Conservation (phyloP, 352 stramenopile species). For the Pythium rhizo-oryzae region DNA sequence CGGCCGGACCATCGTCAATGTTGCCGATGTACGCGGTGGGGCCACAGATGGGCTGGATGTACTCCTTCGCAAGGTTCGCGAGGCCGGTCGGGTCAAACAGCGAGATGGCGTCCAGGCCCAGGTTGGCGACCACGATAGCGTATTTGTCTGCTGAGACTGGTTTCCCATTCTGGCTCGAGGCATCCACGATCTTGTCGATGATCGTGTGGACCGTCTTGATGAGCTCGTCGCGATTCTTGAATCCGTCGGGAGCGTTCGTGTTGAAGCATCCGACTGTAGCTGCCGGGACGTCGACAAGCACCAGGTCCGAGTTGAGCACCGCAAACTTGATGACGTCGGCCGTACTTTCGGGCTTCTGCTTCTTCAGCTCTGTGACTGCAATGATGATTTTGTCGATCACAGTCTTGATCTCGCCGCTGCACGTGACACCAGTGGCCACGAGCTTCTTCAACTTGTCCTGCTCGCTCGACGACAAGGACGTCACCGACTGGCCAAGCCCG, state of each 20-base stretch:
- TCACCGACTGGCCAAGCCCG: no score
- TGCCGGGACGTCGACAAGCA: constrained; percentile 49
- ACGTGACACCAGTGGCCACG: no score
- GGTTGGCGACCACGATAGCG: constrained; percentile 44
- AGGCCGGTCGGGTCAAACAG: constrained; percentile 50
- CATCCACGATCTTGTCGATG: constrained; percentile 48
- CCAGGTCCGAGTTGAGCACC: constrained; percentile 45
- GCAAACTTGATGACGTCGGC: constrained; percentile 19
- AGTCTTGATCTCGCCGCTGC: no score
- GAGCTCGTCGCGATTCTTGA: constrained; percentile 40
- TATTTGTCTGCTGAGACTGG: constrained; percentile 38
- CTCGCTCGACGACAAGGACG: no score
- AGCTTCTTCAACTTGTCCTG: no score
- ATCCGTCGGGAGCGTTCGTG: constrained; percentile 9
- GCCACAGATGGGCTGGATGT: constrained; percentile 56
- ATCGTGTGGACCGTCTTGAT: constrained; percentile 50
- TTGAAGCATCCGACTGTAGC: constrained; percentile 50
- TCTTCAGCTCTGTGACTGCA: no score
- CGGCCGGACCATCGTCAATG: constrained; percentile 50
- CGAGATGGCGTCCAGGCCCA: constrained; percentile 46
- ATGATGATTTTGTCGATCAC: no score
- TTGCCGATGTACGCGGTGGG: constrained; percentile 49
- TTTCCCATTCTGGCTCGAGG: constrained; percentile 46
- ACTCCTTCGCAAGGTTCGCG: constrained; percentile 43
- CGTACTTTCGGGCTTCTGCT: no score